Evolutionary conservation across 352 stramenopile genomes (phyloP).

Genomic region (Plasmopara viticola): DNA sequence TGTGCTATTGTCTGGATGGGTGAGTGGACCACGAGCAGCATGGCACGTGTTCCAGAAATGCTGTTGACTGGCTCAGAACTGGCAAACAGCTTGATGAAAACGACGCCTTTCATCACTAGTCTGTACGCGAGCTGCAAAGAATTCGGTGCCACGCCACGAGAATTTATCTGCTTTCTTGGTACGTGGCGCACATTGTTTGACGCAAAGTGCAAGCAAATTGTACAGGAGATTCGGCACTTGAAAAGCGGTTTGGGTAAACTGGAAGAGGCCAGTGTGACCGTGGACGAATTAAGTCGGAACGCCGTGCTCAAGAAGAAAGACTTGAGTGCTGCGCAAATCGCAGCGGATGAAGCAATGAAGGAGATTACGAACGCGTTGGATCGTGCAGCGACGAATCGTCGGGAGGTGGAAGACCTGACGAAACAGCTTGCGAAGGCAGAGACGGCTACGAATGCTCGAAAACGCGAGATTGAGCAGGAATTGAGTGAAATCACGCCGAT

Average conservation of each 20-base stretch:
- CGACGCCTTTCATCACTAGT: conserved; percentile 43
- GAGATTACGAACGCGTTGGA: conserved; percentile 92
- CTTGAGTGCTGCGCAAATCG: conserved; percentile 78
- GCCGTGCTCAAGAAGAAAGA: conserved; percentile 88
- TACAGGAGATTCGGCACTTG: conserved; percentile 84
- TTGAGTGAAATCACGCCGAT: conserved; percentile 88
- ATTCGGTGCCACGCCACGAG: conserved; percentile 69
- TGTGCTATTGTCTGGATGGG: conserved; percentile 93
- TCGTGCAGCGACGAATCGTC: conserved; percentile 78
- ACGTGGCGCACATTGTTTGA: conserved; percentile 79
- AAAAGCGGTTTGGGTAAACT: conserved; percentile 89
- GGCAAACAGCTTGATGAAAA: conserved; percentile 49
- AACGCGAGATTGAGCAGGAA: conserved; percentile 91
- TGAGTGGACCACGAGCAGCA: conserved; percentile 74
- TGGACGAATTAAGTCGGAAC: conserved; percentile 87
- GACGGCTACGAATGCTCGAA: conserved; percentile 84
- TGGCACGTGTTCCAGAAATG: conserved; percentile 74
- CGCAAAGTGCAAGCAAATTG: conserved; percentile 71
- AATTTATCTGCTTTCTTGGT: conserved; percentile 82
- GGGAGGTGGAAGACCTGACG: conserved; percentile 90
- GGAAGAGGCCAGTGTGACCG: conserved; percentile 83
- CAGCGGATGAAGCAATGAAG: conserved; percentile 91
- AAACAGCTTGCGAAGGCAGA: conserved; percentile 86
- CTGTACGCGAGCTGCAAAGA: conserved; percentile 64
- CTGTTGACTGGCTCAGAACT: conserved; percentile 56